These are phyloP conservation scores for Miamiensis avidus DNA, from an alignment of 169 alveolate genomes.

Conservation along the genomic window DNA sequence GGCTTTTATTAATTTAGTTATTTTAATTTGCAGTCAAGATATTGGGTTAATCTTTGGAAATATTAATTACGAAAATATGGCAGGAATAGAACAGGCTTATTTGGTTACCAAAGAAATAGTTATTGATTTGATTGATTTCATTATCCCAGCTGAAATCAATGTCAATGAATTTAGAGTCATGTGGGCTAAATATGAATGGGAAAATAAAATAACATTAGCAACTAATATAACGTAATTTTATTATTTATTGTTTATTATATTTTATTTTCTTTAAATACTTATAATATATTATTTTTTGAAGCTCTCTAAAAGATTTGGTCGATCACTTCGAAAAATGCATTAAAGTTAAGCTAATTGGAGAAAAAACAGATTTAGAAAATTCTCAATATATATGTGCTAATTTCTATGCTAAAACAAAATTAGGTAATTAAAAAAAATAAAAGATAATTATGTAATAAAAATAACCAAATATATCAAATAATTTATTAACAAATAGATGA, in stretches of 20 bases:
- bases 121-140: conserved; percentile 88
- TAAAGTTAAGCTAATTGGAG: conserved; percentile 47
- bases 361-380: conserved; percentile 9
- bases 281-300: neutral
- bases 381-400: conserved; percentile 52
- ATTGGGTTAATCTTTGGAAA: conserved; percentile 93
- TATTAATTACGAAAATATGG: conserved; percentile 88
- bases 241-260: no score
- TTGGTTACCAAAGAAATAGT: conserved; percentile 78
- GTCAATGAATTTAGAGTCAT: conserved; percentile 88
- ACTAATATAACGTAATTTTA: conserved; percentile 24
- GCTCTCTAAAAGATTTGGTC: conserved; percentile 48
- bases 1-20: no score
- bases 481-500: conserved; percentile 30
- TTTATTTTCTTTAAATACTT: no score
- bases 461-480: neutral
- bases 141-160: conserved; percentile 85
- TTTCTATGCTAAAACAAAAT: conserved; percentile 59
- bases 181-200: conserved; percentile 98
- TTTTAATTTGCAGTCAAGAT: conserved; percentile 66
- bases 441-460: neutral
- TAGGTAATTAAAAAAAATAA: conserved; percentile 28
- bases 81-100: conserved; percentile 58
- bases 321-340: conserved; percentile 33
- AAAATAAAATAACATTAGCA: conserved; percentile 77